Base-by-base conservation (phyloP, 148 eudicot species). In the Rheum nobile region DNA sequence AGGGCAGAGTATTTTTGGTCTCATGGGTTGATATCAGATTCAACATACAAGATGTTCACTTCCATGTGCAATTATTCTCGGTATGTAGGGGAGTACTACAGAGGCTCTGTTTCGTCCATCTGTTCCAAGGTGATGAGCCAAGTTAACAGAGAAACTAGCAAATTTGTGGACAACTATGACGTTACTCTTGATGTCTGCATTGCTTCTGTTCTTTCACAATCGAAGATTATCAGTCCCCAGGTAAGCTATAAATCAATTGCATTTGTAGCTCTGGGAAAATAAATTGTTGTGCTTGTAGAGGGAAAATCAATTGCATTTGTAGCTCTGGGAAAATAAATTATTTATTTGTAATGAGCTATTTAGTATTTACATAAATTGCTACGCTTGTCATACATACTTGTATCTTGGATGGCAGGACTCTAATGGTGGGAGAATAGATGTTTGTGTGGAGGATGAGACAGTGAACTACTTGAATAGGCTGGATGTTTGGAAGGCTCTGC, bases 1-100 rank as follows among this genome's bases (percentile, higher is more conserved):
- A 86, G 99, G 85, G 99, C 97, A 0, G 99, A 92, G 77, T 95
- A 82, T 77, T 88, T 95, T 55, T 95, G 99, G 99, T 95, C 99
- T 71, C 99, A 95, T 77, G 99, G 99, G 41, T 70, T 95, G 48
- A 90, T 95, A 86, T 95, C 99, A 43, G 99, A 95, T 78, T 82
- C 94, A 61, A 92, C 99, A 3, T 95, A 90, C 89, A 83, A 76
- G 41, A 37, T 92, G 24, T 95, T 92, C 84, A 90, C 96, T 78
- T 79, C 88, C 26, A 78, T 82, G 6, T 95, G 99, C 83, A 95
- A 95, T 77, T 92, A 92, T 79, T 95, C 99, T 13, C 89, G 94
- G 50, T 90, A 88, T 19, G 96, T 90, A 42, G 83, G 92, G 24
- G 96, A 95, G 83, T 90, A 87, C 72, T 91, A 95, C 65, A 85